Percentiles rank a stretch among this genome's conserved stretches.
phyloP scores from a whole-genome alignment of 345 rosid genomes.

The Eucalyptus rudis region DNA sequence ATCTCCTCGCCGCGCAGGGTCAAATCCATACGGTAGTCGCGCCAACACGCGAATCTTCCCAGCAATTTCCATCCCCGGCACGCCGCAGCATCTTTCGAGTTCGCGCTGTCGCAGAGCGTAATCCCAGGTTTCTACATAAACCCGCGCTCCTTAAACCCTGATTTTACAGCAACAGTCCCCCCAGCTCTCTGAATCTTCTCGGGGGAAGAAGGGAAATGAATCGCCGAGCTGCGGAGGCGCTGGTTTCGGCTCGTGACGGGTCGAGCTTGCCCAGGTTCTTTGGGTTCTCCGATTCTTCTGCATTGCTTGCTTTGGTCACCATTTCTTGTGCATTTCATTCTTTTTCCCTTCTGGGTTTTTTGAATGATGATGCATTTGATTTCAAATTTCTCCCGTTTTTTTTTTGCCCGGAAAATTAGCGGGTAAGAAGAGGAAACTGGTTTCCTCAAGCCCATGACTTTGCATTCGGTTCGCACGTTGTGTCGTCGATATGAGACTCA shows the following conservation, averaged over 20 bases:
- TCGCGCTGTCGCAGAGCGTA: not conserved
- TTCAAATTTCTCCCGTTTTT: not conserved
- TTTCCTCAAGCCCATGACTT: not conserved
- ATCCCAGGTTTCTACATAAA: not conserved
- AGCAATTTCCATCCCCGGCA: not conserved
- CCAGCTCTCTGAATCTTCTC: not conserved
- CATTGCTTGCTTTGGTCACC: not conserved
- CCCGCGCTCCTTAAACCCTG: not conserved
- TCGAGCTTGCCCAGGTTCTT: not conserved
- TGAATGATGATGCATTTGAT: not conserved
- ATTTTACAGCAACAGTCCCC: not conserved
- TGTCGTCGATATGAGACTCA: not conserved
- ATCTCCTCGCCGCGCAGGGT: not conserved
- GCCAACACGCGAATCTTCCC: not conserved
- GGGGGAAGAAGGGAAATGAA: not conserved
- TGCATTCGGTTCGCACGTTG: not conserved
- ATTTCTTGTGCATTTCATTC: not conserved
- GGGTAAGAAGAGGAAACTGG: not conserved
- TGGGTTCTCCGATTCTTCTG: not conserved
- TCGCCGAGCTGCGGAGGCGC: not conserved
- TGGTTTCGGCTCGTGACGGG: not conserved
- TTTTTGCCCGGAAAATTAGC: not conserved
- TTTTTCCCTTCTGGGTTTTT: not conserved
- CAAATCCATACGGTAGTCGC: not conserved
- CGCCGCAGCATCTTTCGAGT: not conserved